Evolutionary conservation across 2,329 filamentous ascomycete species (phyloP).

Genomic region (Grosmannia clavigera): DNA sequence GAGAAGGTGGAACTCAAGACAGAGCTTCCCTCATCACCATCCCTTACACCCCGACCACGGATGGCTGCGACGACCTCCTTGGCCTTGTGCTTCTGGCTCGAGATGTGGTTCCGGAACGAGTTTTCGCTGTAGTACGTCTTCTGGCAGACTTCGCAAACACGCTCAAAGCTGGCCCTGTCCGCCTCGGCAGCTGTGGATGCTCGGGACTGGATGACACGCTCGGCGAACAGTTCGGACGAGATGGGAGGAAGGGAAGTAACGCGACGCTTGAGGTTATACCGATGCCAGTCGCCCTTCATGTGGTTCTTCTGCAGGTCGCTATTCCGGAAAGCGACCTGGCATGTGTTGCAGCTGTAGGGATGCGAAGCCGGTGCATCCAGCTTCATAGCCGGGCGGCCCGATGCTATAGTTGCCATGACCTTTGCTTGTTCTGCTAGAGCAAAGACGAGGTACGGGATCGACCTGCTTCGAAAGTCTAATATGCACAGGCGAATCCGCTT

Average conservation of each 20-base stretch:
- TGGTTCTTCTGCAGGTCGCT: constrained; percentile 87
- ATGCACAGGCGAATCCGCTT: not conserved
- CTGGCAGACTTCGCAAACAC: constrained; percentile 66
- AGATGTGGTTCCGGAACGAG: constrained; percentile 84
- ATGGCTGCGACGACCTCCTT: constrained; percentile 40
- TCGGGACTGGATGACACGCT: constrained; percentile 88
- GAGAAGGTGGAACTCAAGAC: constrained; percentile 87
- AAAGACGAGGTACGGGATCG: not conserved
- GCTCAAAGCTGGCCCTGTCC: constrained; percentile 80
- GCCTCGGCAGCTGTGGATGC: constrained; percentile 74
- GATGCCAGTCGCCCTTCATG: constrained; percentile 99
- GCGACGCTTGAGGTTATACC: constrained; percentile 92
- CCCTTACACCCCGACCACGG: constrained; percentile 22
- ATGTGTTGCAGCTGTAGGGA: constrained; percentile 97
- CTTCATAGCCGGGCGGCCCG: constrained; percentile 21
- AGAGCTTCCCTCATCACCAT: constrained; percentile 62
- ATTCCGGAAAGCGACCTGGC: constrained; percentile 89
- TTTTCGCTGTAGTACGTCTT: constrained; percentile 97
- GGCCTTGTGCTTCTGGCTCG: constrained; percentile 77
- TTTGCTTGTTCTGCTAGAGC: not conserved
- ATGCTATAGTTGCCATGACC: constrained; percentile 37
- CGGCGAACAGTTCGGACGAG: constrained; percentile 82
- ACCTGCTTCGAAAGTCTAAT: too few relatives aligned
- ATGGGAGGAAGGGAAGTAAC: constrained; percentile 85
- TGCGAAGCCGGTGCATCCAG: constrained; percentile 41